Evolutionary conservation across 441 rosid species (phyloP).

Genomic region (Francoa sonchifolia): DNA sequence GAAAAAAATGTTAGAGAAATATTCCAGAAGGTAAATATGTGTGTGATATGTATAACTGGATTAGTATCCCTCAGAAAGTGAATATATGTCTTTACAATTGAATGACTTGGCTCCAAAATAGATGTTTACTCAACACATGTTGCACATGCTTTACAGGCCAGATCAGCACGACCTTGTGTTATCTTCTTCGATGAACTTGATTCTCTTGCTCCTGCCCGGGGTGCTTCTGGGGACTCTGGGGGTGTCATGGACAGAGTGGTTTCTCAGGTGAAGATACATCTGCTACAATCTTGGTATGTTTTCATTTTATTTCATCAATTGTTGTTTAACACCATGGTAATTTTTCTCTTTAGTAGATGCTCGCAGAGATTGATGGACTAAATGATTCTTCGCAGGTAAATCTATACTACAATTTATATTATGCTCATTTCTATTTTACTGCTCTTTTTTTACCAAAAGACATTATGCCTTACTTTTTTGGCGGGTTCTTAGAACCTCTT

Average conservation of each 20-base stretch:
- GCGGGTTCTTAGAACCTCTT: conserved; percentile 51
- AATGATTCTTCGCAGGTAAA: conserved; percentile 69
- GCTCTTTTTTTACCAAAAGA: not conserved
- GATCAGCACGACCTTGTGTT: conserved; percentile 93
- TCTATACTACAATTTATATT: not conserved
- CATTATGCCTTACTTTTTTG: too few species aligned
- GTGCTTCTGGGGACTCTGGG: conserved; percentile 96
- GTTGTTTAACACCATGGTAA: conserved; percentile 9
- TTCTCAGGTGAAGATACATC: conserved; percentile 57
- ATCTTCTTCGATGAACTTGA: conserved; percentile 97
- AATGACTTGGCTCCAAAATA: conserved; percentile 1
- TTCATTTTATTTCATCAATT: not conserved
- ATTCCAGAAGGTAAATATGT: conserved; percentile 62
- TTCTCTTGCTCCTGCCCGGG: conserved; percentile 98
- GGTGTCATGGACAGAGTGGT: conserved; percentile 99
- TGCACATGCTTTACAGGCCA: conserved; percentile 46
- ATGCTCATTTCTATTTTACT: not conserved
- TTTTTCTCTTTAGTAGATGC: conserved; percentile 42
- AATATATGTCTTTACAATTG: conserved; percentile 2
- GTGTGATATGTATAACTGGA: conserved; percentile 1
- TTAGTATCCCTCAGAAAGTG: not conserved
- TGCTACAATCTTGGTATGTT: conserved; percentile 6
- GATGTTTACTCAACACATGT: not conserved
- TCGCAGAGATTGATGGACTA: conserved; percentile 94
- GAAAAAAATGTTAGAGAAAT: conserved; percentile 92